Conservation (phyloP, 2,329 filamentous ascomycete genomes). For the Ophiocordyceps polyrhachis-furcata region DNA sequence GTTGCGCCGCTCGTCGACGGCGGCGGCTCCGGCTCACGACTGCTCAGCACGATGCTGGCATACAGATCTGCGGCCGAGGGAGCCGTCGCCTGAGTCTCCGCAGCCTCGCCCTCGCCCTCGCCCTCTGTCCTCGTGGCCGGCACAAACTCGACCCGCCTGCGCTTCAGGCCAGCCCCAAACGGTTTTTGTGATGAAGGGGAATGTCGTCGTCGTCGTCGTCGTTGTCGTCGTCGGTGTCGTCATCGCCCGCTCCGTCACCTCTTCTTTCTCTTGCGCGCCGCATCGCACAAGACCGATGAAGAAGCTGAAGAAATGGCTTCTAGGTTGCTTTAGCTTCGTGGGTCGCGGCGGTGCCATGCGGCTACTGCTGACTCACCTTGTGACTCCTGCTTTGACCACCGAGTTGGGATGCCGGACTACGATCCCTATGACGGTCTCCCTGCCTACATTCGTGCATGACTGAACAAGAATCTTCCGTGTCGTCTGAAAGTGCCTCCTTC, state of each 20-base stretch:
- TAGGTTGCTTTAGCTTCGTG: too few species aligned
- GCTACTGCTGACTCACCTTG: too few species aligned
- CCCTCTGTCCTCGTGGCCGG: slow-evolving; percentile 24
- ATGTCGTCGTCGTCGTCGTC: slow-evolving; percentile 19
- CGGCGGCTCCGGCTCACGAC: slow-evolving; percentile 1
- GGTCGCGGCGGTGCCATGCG: too few species aligned
- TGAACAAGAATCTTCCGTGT: too few species aligned
- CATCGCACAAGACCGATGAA: background rate
- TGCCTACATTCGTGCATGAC: too few species aligned
- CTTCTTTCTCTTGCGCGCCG: slow-evolving; percentile 1
- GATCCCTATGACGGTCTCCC: too few species aligned
- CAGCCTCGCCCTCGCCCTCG: slow-evolving; percentile 11
- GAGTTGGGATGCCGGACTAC: too few species aligned
- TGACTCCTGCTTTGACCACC: too few species aligned
- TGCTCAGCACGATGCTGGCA: slow-evolving; percentile 44
- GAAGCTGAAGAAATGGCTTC: too few species aligned
- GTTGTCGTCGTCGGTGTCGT: slow-evolving; percentile 16
- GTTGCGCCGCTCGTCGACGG: slow-evolving; percentile 2
- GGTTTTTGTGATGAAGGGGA: slow-evolving; percentile 33
- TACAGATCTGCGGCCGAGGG: slow-evolving; percentile 38
- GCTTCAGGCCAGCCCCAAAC: slow-evolving; percentile 37
- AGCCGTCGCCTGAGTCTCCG: slow-evolving; percentile 2
- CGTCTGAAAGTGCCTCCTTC: too few species aligned
- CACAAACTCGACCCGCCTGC: slow-evolving; percentile 37
- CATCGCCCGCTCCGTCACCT: slow-evolving; percentile 5